Evolutionary conservation across 768 basidiomycete species (phyloP), one percentile per base, ranked within the genome.

Genomic region (Lentinula sp.): DNA sequence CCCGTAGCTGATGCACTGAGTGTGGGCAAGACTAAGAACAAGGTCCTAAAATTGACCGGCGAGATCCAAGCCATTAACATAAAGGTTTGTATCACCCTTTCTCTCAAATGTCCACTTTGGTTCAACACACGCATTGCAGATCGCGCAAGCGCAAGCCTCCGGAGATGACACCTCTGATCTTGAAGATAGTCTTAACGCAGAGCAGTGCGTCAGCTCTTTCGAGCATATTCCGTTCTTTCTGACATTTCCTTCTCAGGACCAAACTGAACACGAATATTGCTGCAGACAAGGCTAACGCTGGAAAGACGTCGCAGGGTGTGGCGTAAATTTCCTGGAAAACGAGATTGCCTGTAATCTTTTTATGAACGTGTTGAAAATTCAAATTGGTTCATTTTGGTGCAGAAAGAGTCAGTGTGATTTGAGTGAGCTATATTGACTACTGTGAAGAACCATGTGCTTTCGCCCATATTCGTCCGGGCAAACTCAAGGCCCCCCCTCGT

Each of bases 391-490:
- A 53, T 16, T 35, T 39, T 53, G 51, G 32, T 39, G 2, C 28
- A 53, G 3, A 36, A 33, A 53, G 18, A 46, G 18, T 9, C 37
- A 2, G 37, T 39, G 46, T 48, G 9, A 10, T 7, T 18, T 2
- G n/a, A 48, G 46, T 20, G 18, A 37, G 18, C 8, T 23, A 8
- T 16, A n/a, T 33, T 16, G 28, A 28, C 8, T 41, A 20, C 32
- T 56, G 41, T 12, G 43, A 33, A 12, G 46, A 61, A 1, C 37
- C 66, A 49, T 72, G 70, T 23, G 76, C 72, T 58, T 74, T 78
- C 6, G 77, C 75, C 82, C 83, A 93, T 36, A 91, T 76, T 61
- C 85, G 79, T 18, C 90, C 91, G 43, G 88, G 77, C 57, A 93
- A 68, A 4, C 88, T 84, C 59, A 90, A 78, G 8, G 81, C 73